Evolutionary conservation across 768 basidiomycete species (phyloP).

Genomic region (Lactarius pseudohatsudake): DNA sequence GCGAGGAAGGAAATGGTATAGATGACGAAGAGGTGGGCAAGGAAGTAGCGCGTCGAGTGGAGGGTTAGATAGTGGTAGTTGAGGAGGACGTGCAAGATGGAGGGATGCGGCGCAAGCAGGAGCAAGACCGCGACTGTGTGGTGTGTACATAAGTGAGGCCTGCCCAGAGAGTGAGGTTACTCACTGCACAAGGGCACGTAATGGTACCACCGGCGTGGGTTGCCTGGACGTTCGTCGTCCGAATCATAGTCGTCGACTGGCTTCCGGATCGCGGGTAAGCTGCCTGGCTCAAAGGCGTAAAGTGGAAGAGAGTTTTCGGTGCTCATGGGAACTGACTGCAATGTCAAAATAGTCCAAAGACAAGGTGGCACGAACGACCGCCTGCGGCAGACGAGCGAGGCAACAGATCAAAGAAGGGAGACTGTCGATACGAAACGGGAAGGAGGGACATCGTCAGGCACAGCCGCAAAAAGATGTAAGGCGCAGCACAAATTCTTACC

Average conservation of each 20-base stretch:
- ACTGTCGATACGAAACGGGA: not conserved
- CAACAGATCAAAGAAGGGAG: not conserved
- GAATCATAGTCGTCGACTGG: conserved; percentile 15
- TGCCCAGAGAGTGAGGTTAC: not conserved
- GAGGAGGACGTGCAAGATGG: conserved; percentile 63
- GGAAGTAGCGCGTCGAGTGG: conserved; percentile 46
- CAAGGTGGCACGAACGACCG: conserved; percentile 5
- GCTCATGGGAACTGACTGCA: not conserved
- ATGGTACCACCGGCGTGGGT: conserved; percentile 27
- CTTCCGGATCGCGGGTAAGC: conserved; percentile 7
- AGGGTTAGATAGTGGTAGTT: conserved; percentile 63
- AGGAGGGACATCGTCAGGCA: not conserved
- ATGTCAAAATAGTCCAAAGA: not conserved
- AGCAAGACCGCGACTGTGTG: conserved; percentile 49
- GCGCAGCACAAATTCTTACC: not conserved
- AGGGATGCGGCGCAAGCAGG: conserved; percentile 73
- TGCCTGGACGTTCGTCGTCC: conserved; percentile 11
- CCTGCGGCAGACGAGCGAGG: not conserved
- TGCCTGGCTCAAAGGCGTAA: conserved; percentile 17
- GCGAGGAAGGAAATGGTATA: conserved; percentile 69
- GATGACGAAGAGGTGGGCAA: conserved; percentile 54
- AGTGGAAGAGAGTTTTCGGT: conserved; percentile 11
- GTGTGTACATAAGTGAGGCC: not conserved
- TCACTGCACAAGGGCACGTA: conserved; percentile 26
- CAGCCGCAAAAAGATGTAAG: not conserved